These are phyloP conservation scores for Onygena corvina DNA, from an alignment of 2,329 filamentous ascomycete genomes.

Conservation along the genomic window DNA sequence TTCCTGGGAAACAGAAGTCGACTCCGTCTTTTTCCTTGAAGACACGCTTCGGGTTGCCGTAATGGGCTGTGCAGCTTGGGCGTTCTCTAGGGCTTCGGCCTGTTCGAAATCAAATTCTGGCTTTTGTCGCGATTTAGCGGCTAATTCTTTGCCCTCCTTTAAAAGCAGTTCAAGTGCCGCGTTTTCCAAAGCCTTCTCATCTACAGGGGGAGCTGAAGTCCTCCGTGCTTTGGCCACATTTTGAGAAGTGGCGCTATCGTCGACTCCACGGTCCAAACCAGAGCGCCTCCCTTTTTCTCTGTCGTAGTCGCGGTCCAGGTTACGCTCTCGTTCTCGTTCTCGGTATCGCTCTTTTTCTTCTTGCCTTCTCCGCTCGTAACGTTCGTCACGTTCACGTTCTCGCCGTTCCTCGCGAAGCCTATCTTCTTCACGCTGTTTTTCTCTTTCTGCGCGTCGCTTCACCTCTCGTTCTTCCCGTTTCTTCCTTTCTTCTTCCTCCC, in stretches of 20 bases:
- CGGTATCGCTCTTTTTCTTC: conserved; percentile 38
- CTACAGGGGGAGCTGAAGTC: conserved; percentile 25
- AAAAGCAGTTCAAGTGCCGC: conserved; percentile 43
- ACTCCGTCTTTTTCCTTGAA: conserved; percentile 9
- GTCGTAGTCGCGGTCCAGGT: conserved; percentile 24
- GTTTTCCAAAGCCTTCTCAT: conserved; percentile 45
- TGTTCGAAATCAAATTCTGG: conserved; percentile 42
- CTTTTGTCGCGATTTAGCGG: conserved; percentile 40
- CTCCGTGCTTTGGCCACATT: conserved; percentile 1
- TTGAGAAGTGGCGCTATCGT: background rate
- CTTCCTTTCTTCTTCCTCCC: conserved; percentile 36
- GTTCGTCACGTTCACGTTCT: conserved; percentile 39
- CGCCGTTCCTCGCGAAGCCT: conserved; percentile 42
- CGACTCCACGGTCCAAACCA: conserved; percentile 7
- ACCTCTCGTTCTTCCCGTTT: conserved; percentile 41
- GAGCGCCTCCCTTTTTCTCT: conserved; percentile 20
- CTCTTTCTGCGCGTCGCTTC: conserved; percentile 38
- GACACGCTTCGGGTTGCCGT: background rate
- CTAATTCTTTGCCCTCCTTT: conserved; percentile 43
- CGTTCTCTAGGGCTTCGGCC: conserved; percentile 30
- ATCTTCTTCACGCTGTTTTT: conserved; percentile 42
- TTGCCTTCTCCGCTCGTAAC: conserved; percentile 33
- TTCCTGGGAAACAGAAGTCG: background rate
- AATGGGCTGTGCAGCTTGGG: background rate
- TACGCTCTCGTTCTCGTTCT: conserved; percentile 27